These are phyloP conservation scores for Pterocarpus macrocarpus DNA, from an alignment of 306 rosid genomes.

Conservation along the genomic window DNA sequence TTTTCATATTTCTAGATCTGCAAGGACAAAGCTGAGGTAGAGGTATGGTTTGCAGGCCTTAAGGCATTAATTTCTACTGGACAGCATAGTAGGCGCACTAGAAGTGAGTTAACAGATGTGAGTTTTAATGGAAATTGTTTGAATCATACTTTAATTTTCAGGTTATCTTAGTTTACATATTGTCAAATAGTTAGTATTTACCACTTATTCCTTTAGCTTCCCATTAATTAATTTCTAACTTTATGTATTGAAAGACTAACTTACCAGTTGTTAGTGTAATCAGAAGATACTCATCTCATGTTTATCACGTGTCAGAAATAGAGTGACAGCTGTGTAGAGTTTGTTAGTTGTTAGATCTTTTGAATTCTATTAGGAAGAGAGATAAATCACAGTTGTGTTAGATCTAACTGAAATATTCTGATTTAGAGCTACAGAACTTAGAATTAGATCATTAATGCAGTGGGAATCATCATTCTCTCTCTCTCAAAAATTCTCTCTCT, in stretches of 20 bases:
- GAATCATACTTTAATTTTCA: slow-evolving; percentile 23
- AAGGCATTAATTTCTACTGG: slow-evolving; percentile 73
- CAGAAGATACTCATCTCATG: too few species aligned
- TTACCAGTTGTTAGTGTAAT: not conserved
- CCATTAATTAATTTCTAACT: not conserved
- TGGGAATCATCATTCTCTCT: too few species aligned
- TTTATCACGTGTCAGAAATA: too few species aligned
- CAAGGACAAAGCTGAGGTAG: slow-evolving; percentile 94
- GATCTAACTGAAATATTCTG: too few species aligned
- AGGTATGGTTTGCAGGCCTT: slow-evolving; percentile 84
- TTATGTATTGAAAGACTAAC: slow-evolving; percentile 25
- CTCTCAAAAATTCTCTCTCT: too few species aligned
- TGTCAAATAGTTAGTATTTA: slow-evolving; percentile 30
- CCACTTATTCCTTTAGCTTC: slow-evolving; percentile 23
- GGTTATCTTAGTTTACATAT: slow-evolving; percentile 18
- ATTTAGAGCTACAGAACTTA: too few species aligned
- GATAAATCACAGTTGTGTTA: too few species aligned
- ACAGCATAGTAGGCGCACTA: slow-evolving; percentile 52
- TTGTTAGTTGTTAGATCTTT: too few species aligned
- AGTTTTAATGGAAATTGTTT: slow-evolving; percentile 54
- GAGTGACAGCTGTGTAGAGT: too few species aligned
- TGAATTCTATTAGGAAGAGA: too few species aligned
- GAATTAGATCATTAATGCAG: too few species aligned
- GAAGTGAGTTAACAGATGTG: slow-evolving; percentile 74
- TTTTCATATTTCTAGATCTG: slow-evolving; percentile 72